Evolutionary conservation across 2,329 filamentous ascomycete genomes (phyloP).

Genomic region (Nemania sp.): DNA sequence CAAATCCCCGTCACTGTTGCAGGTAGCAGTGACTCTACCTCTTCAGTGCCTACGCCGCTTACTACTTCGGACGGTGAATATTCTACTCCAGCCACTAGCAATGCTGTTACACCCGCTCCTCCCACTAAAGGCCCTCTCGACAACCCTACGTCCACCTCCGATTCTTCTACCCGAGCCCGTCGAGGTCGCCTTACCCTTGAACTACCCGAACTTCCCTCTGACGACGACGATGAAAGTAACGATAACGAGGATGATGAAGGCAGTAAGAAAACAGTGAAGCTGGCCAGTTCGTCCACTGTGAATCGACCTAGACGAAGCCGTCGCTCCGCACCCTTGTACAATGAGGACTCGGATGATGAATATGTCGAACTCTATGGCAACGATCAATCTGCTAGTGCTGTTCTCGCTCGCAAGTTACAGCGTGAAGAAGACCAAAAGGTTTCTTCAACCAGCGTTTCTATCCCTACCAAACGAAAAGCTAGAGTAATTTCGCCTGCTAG

Average conservation of each 20-base stretch:
- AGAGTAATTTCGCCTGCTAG: not conserved
- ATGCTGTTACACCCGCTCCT: slow-evolving; percentile 55
- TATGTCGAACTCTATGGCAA: slow-evolving; percentile 45
- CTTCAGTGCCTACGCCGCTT: slow-evolving; percentile 53
- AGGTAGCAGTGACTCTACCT: slow-evolving; percentile 49
- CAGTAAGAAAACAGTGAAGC: slow-evolving; percentile 50
- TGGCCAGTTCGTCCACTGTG: slow-evolving; percentile 29
- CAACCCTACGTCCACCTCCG: not conserved
- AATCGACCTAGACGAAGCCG: slow-evolving; percentile 39
- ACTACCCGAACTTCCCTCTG: slow-evolving; percentile 48
- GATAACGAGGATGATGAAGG: not conserved
- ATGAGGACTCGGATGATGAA: slow-evolving; percentile 52
- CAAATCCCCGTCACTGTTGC: slow-evolving; percentile 39
- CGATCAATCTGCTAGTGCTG: slow-evolving; percentile 40
- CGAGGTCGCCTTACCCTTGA: slow-evolving; percentile 50
- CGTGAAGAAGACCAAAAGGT: slow-evolving; percentile 34
- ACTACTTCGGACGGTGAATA: slow-evolving; percentile 53
- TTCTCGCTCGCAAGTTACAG: slow-evolving; percentile 33
- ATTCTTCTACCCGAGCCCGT: slow-evolving; percentile 37
- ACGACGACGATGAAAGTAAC: slow-evolving; percentile 23
- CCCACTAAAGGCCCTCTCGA: slow-evolving; percentile 8
- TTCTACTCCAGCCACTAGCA: slow-evolving; percentile 59
- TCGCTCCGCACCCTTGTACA: slow-evolving; percentile 42
- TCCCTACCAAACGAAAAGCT: slow-evolving; percentile 14
- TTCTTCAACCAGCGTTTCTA: slow-evolving; percentile 1